Percentiles rank a stretch among this genome's conserved stretches.
Evolutionary conservation across 768 basidiomycete species (phyloP).

Genomic region (Psilocybe cyanescens): DNA sequence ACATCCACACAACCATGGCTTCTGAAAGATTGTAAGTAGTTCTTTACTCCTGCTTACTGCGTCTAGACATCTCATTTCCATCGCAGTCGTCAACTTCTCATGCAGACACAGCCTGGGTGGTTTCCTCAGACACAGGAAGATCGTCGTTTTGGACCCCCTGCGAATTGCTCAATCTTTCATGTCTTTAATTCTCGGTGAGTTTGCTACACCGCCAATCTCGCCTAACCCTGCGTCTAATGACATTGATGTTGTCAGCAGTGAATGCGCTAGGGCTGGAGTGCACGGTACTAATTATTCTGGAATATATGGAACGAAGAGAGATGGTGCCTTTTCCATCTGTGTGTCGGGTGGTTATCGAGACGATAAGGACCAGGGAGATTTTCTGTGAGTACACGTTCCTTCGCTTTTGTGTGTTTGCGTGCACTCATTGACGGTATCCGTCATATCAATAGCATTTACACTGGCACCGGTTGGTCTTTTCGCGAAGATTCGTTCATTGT

Average conservation of each 20-base stretch:
- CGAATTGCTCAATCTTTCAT: neutral
- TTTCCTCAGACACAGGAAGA: slow-evolving; percentile 25
- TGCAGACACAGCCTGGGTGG: slow-evolving; percentile 18
- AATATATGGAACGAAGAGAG: neutral
- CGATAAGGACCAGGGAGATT: slow-evolving; percentile 6
- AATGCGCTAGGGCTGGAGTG: neutral
- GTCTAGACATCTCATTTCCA: neutral
- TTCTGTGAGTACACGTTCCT: neutral
- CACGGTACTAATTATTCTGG: neutral
- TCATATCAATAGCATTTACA: slow-evolving; percentile 6
- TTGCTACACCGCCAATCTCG: too few species aligned
- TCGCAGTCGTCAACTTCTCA: slow-evolving; percentile 24
- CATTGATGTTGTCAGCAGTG: neutral
- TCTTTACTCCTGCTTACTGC: neutral
- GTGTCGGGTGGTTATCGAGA: slow-evolving; percentile 10
- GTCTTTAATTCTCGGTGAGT: slow-evolving; percentile 1
- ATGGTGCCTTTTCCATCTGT: slow-evolving; percentile 11
- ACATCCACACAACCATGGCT: slow-evolving; percentile 8
- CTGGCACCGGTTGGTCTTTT: slow-evolving; percentile 11
- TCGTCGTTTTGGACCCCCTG: slow-evolving; percentile 24
- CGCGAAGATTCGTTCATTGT: neutral
- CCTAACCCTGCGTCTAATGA: neutral
- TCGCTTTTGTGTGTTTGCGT: neutral
- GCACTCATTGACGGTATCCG: neutral
- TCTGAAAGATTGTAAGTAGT: slow-evolving; percentile 27